A percentile compares a stretch with the other conserved stretches of the same genome.
Evolutionary conservation across 2,329 filamentous ascomycete species (phyloP).

Genomic region (Epichloe aotearoae): DNA sequence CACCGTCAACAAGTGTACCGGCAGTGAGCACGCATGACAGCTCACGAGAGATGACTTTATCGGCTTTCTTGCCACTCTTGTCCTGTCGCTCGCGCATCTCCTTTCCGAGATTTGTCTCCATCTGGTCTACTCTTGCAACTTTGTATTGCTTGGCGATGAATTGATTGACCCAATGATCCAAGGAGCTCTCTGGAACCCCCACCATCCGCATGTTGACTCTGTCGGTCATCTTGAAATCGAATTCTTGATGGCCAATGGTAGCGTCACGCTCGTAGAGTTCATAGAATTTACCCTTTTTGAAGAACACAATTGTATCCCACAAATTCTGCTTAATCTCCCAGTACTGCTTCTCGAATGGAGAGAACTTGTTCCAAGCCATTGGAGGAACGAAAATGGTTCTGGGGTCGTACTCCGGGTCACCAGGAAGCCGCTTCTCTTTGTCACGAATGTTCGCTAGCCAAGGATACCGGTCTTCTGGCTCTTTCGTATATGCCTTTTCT

Average conservation of each 20-base stretch:
- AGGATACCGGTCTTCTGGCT: conserved; percentile 74
- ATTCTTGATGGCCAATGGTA: conserved; percentile 88
- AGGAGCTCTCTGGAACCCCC: conserved; percentile 84
- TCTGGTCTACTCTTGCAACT: conserved; percentile 90
- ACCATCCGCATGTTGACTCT: conserved; percentile 99
- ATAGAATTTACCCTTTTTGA: conserved; percentile 99
- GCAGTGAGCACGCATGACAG: conserved; percentile 81
- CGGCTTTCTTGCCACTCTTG: conserved; percentile 54
- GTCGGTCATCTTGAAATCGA: conserved; percentile 95
- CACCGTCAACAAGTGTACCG: conserved; percentile 85
- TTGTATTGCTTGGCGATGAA: conserved; percentile 98
- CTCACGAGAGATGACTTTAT: conserved; percentile 89
- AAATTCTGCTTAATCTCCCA: conserved; percentile 99
- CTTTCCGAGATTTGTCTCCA: conserved; percentile 88
- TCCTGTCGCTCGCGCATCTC: conserved; percentile 93
- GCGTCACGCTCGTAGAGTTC: conserved; percentile 97
- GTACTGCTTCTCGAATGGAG: conserved; percentile 93
- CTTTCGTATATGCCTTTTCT: conserved; percentile 63
- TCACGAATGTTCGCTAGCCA: conserved; percentile 84
- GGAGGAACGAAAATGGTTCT: conserved; percentile 85
- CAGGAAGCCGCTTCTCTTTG: conserved; percentile 65
- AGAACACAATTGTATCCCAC: conserved; percentile 96
- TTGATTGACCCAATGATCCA: conserved; percentile 96
- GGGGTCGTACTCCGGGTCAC: conserved; percentile 81
- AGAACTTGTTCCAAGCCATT: conserved; percentile 67